Evolutionary conservation across 2,329 filamentous ascomycete species (phyloP), one percentile per base, ranked within the genome.

Genomic region (Arthroderma sp.): DNA sequence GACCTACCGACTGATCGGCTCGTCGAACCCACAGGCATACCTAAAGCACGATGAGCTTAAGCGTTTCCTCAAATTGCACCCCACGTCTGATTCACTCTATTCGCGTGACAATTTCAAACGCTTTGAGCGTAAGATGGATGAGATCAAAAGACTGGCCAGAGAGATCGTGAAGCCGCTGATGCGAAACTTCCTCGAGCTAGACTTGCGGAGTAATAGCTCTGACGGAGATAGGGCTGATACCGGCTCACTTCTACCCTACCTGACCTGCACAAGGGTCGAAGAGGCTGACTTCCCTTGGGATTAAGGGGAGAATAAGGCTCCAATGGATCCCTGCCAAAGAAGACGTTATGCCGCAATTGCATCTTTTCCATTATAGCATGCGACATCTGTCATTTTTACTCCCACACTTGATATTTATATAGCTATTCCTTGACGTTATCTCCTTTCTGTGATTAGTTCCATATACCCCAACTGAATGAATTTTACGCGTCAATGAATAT

Each of bases 31-130:
- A 0, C 62, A 72, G 6, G 70, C 73, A 0, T 95, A 91, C 58
- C 75, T 96, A 4, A 64, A 70, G 1, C 86, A 89, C 60, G 87
- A 94, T 52, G 88, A 94, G 52, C 83, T 89, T 59, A 95, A 94
- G 63, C 78, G 78, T 22, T 95, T 95, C 56, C 73, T 95, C 43
- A 93, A 94, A 61, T 69, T 89, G 22, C 81, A 78, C 7, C 83
- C 85, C 1, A 62, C 53, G 1, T 50, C 64, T 4, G 65, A 61
- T 29, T 58, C 61, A 15, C 64, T 89, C 5, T 94, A 95, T 65
- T 85, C 76, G 38, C 75, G 88, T 11, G 88, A 95, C n/a, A 89
- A 85, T 50, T 64, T 95, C 40, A 77, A 81, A 49, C 73, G 83
- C 3, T 94, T 95, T 53, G 89, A 95, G 68, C 79, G 83, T 56